Percentiles rank a stretch among this genome's conserved stretches.
Evolutionary conservation across 805 yeast genomes (phyloP).

Genomic region (Lipomyces kockii): DNA sequence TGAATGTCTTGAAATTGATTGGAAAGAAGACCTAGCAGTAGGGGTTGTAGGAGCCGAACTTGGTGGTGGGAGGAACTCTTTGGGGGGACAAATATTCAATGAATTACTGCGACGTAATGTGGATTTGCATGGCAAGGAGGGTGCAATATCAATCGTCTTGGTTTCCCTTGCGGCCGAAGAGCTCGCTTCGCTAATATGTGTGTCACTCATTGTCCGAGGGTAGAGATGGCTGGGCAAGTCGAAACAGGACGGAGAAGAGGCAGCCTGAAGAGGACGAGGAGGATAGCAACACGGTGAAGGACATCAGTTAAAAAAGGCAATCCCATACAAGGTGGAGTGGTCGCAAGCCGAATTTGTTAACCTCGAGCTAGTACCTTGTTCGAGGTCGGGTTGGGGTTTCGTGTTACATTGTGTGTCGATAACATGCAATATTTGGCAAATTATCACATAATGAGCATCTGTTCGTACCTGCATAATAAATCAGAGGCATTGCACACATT

Average conservation of each 20-base stretch:
- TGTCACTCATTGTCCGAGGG: constrained; percentile 4
- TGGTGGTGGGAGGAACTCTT: neutral
- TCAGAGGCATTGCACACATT: neutral
- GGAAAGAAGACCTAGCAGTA: neutral
- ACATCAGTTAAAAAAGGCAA: neutral
- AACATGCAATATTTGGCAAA: neutral
- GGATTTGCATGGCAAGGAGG: neutral
- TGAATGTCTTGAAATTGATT: neutral
- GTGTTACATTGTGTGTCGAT: neutral
- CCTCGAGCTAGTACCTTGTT: neutral
- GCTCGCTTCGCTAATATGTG: neutral
- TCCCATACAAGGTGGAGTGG: neutral
- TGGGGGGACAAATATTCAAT: neutral
- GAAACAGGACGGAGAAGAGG: constrained; percentile 8
- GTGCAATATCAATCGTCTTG: neutral
- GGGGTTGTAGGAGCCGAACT: constrained; percentile 2
- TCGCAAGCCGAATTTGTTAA: neutral
- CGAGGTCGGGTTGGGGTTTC: neutral
- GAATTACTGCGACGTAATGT: neutral
- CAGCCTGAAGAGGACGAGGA: constrained; percentile 12
- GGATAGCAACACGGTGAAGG: neutral
- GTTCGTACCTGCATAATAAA: neutral
- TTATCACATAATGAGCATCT: neutral
- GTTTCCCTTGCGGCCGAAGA: neutral
- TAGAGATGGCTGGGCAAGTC: constrained; percentile 9